A percentile compares a stretch with the other conserved stretches of the same genome.
These are phyloP conservation scores for Fusarium sororula DNA, from an alignment of 2,329 filamentous ascomycete species.

Conservation along the genomic window DNA sequence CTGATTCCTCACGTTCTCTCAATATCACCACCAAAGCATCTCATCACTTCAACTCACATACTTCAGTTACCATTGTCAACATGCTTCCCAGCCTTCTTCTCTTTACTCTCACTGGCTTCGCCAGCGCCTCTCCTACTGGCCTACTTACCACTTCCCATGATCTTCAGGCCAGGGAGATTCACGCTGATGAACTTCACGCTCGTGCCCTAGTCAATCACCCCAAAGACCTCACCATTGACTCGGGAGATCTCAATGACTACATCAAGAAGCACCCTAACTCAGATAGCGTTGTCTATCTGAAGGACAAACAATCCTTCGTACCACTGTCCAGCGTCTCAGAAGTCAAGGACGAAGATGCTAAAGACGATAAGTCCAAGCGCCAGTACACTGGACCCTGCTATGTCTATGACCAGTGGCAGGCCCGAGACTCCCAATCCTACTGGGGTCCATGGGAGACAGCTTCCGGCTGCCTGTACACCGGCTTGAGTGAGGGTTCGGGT, in stretches of 20 bases:
- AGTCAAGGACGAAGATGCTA: background rate
- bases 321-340: background rate
- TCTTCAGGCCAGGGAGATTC: background rate
- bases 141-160: background rate
- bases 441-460: background rate
- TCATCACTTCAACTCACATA: background rate
- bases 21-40: no score
- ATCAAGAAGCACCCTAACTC: background rate
- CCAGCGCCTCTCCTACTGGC: background rate
- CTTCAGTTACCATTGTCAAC: background rate
- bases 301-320: background rate
- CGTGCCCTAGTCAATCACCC: accelerated
- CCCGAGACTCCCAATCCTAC: background rate
- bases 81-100: background rate
- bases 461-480: background rate
- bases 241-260: background rate
- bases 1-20: accelerated
- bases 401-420: background rate
- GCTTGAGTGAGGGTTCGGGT: background rate
- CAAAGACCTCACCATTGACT: background rate
- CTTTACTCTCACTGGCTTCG: background rate
- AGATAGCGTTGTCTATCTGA: background rate
- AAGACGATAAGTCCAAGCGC: background rate
- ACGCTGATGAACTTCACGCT: background rate
- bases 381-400: background rate